Conservation (phyloP, 257 asterid species). For the Ophiorrhiza pumila region DNA sequence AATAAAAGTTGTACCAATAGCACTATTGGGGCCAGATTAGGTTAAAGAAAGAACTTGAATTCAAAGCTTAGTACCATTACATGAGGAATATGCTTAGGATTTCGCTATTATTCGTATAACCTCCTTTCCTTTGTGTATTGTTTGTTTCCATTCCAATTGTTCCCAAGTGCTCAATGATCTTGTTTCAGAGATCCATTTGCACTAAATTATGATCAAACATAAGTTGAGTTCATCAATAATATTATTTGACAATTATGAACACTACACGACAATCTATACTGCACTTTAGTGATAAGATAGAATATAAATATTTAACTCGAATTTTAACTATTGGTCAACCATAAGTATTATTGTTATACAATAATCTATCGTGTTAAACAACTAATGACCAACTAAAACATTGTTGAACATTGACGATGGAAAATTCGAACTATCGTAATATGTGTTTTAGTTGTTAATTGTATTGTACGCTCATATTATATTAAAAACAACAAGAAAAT, state of each 20-base stretch:
- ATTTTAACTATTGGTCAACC: not conserved
- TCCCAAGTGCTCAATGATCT: not conserved
- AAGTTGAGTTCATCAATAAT: not conserved
- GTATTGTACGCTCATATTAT: not conserved
- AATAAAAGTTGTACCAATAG: not conserved
- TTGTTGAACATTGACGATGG: not conserved
- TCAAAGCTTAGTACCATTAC: not conserved
- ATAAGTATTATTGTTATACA: no score
- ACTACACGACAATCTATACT: not conserved
- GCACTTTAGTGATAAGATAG: not conserved
- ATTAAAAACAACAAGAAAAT: not conserved
- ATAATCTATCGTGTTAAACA: no score
- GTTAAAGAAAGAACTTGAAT: not conserved
- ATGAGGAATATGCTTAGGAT: slow-evolving; percentile 3
- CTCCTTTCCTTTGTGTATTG: not conserved
- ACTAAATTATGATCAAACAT: not conserved
- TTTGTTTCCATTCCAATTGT: not conserved
- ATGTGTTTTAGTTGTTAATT: slow-evolving; percentile 1
- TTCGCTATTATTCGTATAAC: not conserved
- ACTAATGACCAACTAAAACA: no score
- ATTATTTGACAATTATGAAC: not conserved
- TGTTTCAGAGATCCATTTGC: not conserved
- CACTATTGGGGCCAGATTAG: not conserved
- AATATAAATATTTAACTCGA: not conserved
- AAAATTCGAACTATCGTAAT: not conserved